phyloP scores from a whole-genome alignment of 148 eudicot genomes.

The Simmondsia chinensis region DNA sequence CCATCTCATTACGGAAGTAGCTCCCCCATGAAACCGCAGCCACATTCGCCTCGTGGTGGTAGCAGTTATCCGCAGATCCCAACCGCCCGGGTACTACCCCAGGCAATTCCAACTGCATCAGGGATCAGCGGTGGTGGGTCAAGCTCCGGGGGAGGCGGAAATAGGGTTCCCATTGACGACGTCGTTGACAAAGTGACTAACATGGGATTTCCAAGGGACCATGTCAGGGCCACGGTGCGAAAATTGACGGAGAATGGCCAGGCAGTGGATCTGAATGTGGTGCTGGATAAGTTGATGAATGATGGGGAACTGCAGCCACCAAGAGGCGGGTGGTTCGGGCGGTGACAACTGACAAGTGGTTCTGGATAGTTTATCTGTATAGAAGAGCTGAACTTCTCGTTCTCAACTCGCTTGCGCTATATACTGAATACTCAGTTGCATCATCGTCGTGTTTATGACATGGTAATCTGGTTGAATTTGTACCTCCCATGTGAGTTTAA shows the following conservation, averaged over 20 bases:
- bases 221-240: slow-evolving; percentile 74
- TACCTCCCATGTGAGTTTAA: too few relatives aligned
- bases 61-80: slow-evolving; percentile 56
- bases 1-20: slow-evolving; percentile 60
- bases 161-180: slow-evolving; percentile 85
- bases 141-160: slow-evolving; percentile 52
- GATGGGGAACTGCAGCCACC: slow-evolving; percentile 62
- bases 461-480: too few relatives aligned
- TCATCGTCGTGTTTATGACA: too few relatives aligned
- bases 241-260: slow-evolving; percentile 80
- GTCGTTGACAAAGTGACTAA: slow-evolving; percentile 72
- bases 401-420: too few relatives aligned
- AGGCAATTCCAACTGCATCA: slow-evolving; percentile 48
- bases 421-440: too few relatives aligned
- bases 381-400: too few relatives aligned
- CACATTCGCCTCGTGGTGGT: slow-evolving; percentile 35
- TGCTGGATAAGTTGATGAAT: slow-evolving; percentile 88
- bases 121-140: slow-evolving; percentile 48
- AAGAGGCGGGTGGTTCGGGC: slow-evolving; percentile 57
- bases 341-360: too few relatives aligned
- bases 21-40: slow-evolving; percentile 40
- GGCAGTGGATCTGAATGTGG: slow-evolving; percentile 78
- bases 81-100: slow-evolving; percentile 53
- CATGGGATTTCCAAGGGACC: slow-evolving; percentile 92
- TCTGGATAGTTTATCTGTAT: too few relatives aligned